Evolutionary conservation across 2,329 filamentous ascomycete species (phyloP).

Genomic region (Fusarium sacchari): DNA sequence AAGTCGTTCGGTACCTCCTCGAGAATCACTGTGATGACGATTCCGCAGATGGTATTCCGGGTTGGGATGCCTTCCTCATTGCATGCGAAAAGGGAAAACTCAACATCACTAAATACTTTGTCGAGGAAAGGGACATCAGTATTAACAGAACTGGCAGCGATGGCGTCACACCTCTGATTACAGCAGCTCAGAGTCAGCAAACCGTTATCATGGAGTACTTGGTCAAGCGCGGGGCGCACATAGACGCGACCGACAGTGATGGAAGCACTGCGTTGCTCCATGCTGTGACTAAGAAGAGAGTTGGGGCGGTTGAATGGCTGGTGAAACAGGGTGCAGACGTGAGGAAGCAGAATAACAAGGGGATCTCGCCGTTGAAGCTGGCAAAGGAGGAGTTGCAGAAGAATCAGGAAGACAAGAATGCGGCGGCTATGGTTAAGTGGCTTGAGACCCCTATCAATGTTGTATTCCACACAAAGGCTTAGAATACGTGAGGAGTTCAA

Average conservation of each 20-base stretch:
- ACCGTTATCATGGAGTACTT: background rate
- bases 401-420: background rate
- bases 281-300: background rate
- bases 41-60: accelerated
- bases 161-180: background rate
- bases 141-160: accelerated
- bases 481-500: accelerated
- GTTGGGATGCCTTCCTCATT: background rate
- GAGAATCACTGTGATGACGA: accelerated
- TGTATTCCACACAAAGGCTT: background rate
- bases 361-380: background rate
- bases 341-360: background rate
- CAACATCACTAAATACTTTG: background rate
- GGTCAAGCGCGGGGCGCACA: background rate
- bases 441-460: background rate
- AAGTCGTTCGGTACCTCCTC: background rate
- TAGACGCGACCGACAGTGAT: background rate
- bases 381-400: background rate
- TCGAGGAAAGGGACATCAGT: background rate
- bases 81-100: background rate
- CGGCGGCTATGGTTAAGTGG: background rate
- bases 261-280: background rate
- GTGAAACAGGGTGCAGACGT: background rate
- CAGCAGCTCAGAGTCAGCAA: background rate
- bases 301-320: background rate